Evolutionary conservation across 164 flowering plant species (phyloP).

Genomic region (Houttuynia cordata): DNA sequence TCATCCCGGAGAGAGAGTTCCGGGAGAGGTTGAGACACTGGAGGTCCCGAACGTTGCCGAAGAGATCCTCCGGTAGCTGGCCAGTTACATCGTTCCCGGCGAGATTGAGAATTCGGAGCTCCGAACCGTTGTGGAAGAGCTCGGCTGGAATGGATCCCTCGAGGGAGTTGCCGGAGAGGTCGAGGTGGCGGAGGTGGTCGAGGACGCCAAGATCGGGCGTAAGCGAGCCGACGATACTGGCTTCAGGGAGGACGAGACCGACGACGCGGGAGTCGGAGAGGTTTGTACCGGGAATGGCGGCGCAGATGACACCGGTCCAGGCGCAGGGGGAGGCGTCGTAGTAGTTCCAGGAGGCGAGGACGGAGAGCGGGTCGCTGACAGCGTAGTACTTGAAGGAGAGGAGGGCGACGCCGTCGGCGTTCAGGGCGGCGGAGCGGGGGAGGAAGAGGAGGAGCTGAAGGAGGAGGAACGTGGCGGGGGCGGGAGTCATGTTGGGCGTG

Average conservation of each 20-base stretch:
- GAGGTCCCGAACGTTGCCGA: constrained; percentile 30
- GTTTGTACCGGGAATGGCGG: constrained; percentile 1
- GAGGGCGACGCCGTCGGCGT: constrained; percentile 45
- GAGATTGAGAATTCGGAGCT: constrained; percentile 46
- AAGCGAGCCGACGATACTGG: constrained; percentile 53
- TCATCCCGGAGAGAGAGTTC: constrained; percentile 58
- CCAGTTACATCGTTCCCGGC: constrained; percentile 68
- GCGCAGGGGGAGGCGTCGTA: constrained; percentile 58
- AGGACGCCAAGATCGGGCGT: constrained; percentile 42
- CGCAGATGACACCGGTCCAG: constrained; percentile 69
- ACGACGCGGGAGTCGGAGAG: constrained; percentile 34
- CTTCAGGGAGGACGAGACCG: constrained; percentile 42
- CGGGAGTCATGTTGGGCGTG: neutral
- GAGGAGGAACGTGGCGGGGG: neutral
- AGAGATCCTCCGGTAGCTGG: constrained; percentile 27
- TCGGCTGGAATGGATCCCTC: constrained; percentile 62
- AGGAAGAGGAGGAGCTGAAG: neutral
- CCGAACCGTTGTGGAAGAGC: constrained; percentile 23
- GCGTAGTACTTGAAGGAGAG: constrained; percentile 70
- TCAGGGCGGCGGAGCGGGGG: constrained; percentile 12
- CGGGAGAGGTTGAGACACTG: constrained; percentile 62
- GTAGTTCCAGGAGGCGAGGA: constrained; percentile 45
- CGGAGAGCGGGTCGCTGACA: constrained; percentile 47
- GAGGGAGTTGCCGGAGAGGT: constrained; percentile 71
- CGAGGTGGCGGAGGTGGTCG: constrained; percentile 42